These are phyloP conservation scores for Fusarium sp. DNA, from an alignment of 2,329 filamentous ascomycete genomes.

Conservation along the genomic window DNA sequence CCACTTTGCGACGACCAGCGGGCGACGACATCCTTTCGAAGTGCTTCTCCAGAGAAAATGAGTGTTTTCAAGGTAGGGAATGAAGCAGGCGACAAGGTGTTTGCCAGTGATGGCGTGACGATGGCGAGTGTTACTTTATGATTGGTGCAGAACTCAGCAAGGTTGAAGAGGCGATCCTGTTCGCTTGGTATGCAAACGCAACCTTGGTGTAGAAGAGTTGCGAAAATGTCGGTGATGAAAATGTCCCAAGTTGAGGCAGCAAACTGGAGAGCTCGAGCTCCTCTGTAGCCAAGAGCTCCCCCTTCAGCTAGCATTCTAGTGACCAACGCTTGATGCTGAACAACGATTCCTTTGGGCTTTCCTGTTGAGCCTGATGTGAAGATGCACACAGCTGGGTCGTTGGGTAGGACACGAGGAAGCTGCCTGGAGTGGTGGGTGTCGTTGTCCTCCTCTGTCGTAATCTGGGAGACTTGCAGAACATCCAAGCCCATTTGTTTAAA, in stretches of 20 bases:
- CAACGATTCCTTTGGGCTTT: not conserved
- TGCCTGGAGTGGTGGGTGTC: not conserved
- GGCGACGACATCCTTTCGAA: not conserved
- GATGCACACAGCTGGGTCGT: not conserved
- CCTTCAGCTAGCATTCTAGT: slow-evolving; percentile 4
- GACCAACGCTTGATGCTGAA: not conserved
- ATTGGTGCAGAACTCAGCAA: not conserved
- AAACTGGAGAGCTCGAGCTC: not conserved
- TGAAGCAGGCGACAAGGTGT: not conserved
- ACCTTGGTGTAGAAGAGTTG: slow-evolving; percentile 3
- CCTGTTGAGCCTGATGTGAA: slow-evolving; percentile 2
- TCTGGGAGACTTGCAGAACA: not conserved
- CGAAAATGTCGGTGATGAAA: slow-evolving; percentile 2
- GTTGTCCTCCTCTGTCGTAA: not conserved
- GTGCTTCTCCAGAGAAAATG: slow-evolving; percentile 1
- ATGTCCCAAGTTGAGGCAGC: slow-evolving; percentile 3
- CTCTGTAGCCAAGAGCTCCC: not conserved
- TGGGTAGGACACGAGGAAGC: not conserved
- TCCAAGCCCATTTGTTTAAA: not conserved
- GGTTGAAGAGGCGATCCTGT: slow-evolving; percentile 1
- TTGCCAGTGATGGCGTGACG: not conserved
- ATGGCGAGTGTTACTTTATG: not conserved
- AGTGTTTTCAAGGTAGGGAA: not conserved
- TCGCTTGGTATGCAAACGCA: slow-evolving; percentile 2
- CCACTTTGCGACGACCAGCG: not conserved